Evolutionary conservation across 148 eudicot genomes (phyloP).

Genomic region (Fagopyrum tataricum): DNA sequence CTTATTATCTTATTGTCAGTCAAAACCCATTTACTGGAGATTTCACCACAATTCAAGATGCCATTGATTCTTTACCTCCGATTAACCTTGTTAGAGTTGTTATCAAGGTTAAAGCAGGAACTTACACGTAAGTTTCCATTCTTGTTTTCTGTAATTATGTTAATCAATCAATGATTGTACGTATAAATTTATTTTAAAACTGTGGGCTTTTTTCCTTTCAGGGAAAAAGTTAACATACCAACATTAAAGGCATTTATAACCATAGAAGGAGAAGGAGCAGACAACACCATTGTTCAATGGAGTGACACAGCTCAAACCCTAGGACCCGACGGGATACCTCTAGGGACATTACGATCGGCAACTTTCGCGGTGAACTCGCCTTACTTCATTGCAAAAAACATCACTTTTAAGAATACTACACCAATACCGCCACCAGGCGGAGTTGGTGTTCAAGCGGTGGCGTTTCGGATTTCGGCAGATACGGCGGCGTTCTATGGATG

Average conservation of each 20-base stretch:
- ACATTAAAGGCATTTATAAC: constrained; percentile 63
- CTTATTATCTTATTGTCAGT: constrained; percentile 60
- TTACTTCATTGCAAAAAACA: constrained; percentile 83
- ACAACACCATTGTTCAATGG: constrained; percentile 76
- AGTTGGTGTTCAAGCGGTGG: constrained; percentile 70
- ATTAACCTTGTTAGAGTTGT: constrained; percentile 70
- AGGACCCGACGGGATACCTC: constrained; percentile 54
- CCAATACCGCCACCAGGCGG: constrained; percentile 74
- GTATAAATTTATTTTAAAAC: not conserved
- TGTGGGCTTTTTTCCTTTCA: constrained; percentile 16
- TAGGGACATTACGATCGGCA: constrained; percentile 76
- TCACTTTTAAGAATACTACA: constrained; percentile 86
- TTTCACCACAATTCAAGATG: constrained; percentile 74
- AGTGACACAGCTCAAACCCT: constrained; percentile 89
- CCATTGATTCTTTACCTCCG: constrained; percentile 79
- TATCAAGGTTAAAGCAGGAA: constrained; percentile 80
- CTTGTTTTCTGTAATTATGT: not conserved
- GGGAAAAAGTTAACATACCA: constrained; percentile 90
- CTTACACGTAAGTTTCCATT: constrained; percentile 58
- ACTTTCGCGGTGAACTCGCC: constrained; percentile 88
- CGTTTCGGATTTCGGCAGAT: constrained; percentile 79
- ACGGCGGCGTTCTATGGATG: constrained; percentile 76
- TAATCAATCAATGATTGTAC: too few species aligned
- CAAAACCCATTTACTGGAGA: constrained; percentile 58
- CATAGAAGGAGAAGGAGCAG: constrained; percentile 93